phyloP scores from a whole-genome alignment of 2,329 filamentous ascomycete species.

The Curvularia lunata region DNA sequence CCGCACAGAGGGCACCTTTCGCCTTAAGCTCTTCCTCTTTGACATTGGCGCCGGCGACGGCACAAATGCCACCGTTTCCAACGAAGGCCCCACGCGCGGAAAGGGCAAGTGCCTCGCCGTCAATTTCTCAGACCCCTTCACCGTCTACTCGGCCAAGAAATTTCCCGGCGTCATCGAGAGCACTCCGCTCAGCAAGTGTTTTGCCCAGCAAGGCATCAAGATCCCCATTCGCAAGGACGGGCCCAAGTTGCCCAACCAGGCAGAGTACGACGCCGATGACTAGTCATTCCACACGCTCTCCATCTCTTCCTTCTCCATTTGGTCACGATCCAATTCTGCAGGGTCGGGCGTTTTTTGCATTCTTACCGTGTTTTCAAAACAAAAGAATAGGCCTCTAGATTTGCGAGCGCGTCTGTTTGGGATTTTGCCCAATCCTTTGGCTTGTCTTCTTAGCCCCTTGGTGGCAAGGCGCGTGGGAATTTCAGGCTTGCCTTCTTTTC shows the following conservation, averaged over 20 bases:
- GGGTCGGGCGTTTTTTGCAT: not conserved
- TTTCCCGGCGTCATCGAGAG: constrained; percentile 97
- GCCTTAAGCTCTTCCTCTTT: constrained; percentile 79
- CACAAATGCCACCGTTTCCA: constrained; percentile 60
- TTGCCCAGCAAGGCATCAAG: constrained; percentile 93
- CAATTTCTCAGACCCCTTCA: constrained; percentile 86
- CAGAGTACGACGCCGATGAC: constrained; percentile 54
- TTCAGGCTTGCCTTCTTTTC: not conserved
- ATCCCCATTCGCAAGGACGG: constrained; percentile 94
- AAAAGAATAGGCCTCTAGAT: not conserved
- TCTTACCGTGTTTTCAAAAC: not conserved
- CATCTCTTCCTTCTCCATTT: not conserved
- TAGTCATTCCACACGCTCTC: constrained; percentile 2
- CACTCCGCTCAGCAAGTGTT: constrained; percentile 87
- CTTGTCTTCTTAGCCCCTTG: not conserved
- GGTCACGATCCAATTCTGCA: not conserved
- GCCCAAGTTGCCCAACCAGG: constrained; percentile 54
- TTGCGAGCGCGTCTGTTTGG: not conserved
- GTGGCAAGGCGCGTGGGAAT: not conserved
- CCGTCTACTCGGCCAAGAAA: constrained; percentile 96
- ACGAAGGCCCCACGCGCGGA: constrained; percentile 63
- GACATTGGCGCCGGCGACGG: constrained; percentile 70
- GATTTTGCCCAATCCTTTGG: not conserved
- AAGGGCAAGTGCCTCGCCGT: constrained; percentile 83
- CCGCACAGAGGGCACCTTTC: constrained; percentile 86